Evolutionary conservation across 1,284 basidiomycete species (phyloP), one percentile per base, ranked within the genome.

Genomic region (Marasmius oreades): DNA sequence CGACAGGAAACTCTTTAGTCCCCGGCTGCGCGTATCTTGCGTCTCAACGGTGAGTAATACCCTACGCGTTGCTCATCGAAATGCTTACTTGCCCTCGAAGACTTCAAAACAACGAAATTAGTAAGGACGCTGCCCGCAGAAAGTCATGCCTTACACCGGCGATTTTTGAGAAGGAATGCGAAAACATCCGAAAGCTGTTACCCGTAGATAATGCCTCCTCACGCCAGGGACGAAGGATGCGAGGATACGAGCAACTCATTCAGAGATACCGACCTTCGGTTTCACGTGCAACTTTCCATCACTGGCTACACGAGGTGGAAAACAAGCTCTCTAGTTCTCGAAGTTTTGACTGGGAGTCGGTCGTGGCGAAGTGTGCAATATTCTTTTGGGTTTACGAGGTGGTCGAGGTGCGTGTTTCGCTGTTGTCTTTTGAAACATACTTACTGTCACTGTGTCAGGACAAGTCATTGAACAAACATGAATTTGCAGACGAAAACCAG

Each of bases 321-420:
- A 18, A 28, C 2, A 26, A n/a, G n/a, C 14, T 50, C 5, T 22
- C 47, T 11, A 31, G 28, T 18, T 8, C 31, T 7, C 31, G 14
- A 12, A 18, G n/a, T 6, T 31, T 50, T 31, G 26, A 50, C 20
- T n/a, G 24, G 26, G 31, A 16, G 8, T 50, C 47, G 26, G 31
- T 18, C 26, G 12, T 16, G 26, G 26, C 14, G 26, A 59, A 56
- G 24, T 62, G 59, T 53, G 59, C 59, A 10, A 57, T 66, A 46
- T 66, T 67, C 47, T 63, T 61, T 24, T 69, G 66, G 67, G 59
- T 63, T 3, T 63, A 63, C 51, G 56, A 53, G 23, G 48, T 54
- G 11, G 43, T 64, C 4, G 55, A 61, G 52, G 65, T 69, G 42
- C 44, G 59, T 36, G 18, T 23, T 23, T 44, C 7, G 14, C 12